A percentile compares a stretch with the other conserved stretches of the same genome.
Conservation (phyloP, 345 rosid species). For the Euclidium syriacum region DNA sequence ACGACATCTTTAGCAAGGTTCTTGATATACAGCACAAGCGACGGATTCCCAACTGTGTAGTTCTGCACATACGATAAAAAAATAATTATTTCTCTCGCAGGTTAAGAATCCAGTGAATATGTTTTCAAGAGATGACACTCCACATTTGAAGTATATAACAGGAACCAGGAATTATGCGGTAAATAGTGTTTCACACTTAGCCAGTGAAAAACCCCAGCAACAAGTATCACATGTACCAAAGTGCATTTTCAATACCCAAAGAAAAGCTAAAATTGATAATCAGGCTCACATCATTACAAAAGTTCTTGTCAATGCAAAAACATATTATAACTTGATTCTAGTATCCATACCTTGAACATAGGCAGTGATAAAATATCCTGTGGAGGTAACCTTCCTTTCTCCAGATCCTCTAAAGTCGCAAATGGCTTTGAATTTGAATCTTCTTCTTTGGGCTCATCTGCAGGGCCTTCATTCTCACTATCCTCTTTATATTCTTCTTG, state of each 20-base stretch:
- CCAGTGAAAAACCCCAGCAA: background rate
- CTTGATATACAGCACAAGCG: slow-evolving; percentile 76
- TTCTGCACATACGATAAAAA: slow-evolving; percentile 51
- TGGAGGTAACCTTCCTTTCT: slow-evolving; percentile 69
- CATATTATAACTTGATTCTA: slow-evolving; percentile 1
- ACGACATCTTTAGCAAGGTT: slow-evolving; percentile 84
- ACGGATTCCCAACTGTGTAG: slow-evolving; percentile 80
- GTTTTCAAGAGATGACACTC: background rate
- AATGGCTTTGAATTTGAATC: slow-evolving; percentile 36
- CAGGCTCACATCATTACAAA: slow-evolving; percentile 11
- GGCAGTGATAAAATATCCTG: slow-evolving; percentile 90
- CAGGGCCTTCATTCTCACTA: slow-evolving; percentile 24
- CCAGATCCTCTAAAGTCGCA: slow-evolving; percentile 59
- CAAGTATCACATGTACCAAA: background rate
- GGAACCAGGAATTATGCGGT: background rate
- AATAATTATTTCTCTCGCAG: background rate
- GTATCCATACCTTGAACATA: slow-evolving; percentile 65
- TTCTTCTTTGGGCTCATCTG: slow-evolving; percentile 40
- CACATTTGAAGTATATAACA: background rate
- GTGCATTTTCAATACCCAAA: background rate
- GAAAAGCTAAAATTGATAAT: slow-evolving; percentile 2
- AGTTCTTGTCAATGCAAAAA: background rate
- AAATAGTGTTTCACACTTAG: background rate
- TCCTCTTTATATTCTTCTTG: slow-evolving; percentile 54
- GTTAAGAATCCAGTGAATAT: background rate